Evolutionary conservation across 116 monocot genomes (phyloP).

Genomic region (Posidonia oceanica): DNA sequence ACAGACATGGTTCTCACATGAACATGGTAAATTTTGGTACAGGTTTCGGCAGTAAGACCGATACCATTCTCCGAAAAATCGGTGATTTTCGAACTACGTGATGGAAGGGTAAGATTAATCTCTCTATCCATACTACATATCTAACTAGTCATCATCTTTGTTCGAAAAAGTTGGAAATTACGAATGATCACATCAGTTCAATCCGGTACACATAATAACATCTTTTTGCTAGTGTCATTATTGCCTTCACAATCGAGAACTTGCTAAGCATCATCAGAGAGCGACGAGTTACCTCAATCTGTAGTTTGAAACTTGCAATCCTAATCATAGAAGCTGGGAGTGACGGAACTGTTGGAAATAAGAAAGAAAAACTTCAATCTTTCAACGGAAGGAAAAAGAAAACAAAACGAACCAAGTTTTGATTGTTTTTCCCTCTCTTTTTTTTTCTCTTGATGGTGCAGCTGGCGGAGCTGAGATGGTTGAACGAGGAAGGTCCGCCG

Average conservation of each 20-base stretch:
- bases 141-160: background rate
- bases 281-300: too few relatives aligned
- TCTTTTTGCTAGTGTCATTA: too few relatives aligned
- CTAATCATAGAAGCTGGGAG: too few relatives aligned
- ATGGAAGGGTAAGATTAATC: constrained; percentile 64
- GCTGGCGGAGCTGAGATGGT: constrained; percentile 65
- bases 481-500: constrained; percentile 5
- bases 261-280: too few relatives aligned
- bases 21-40: background rate
- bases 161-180: background rate
- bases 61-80: constrained; percentile 68
- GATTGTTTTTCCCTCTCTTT: background rate
- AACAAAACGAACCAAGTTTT: background rate
- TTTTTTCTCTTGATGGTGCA: constrained; percentile 2
- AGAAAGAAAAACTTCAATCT: background rate
- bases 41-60: constrained; percentile 62
- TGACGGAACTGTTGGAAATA: too few relatives aligned
- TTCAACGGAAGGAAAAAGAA: background rate
- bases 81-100: constrained; percentile 62
- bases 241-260: too few relatives aligned
- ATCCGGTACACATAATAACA: too few relatives aligned
- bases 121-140: background rate
- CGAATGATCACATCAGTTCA: background rate
- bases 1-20: background rate
- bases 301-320: too few relatives aligned